These are phyloP conservation scores for Leucoagaricus sp. DNA, from an alignment of 1,284 basidiomycete species.

Conservation along the genomic window DNA sequence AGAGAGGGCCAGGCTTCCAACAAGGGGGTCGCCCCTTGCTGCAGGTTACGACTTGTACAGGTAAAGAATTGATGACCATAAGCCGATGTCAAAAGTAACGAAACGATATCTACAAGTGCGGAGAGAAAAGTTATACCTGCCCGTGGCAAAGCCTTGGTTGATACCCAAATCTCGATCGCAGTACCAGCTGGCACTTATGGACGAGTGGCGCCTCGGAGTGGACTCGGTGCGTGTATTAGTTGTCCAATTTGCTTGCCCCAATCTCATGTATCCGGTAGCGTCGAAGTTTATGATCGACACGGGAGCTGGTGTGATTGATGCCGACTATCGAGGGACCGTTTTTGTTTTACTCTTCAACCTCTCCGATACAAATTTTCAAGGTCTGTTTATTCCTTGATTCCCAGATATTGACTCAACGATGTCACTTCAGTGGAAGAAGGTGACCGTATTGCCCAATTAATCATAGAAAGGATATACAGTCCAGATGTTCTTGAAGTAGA, in stretches of 20 bases:
- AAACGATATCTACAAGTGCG: slow-evolving; percentile 51
- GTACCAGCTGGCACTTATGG: slow-evolving; percentile 94
- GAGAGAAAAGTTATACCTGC: slow-evolving; percentile 81
- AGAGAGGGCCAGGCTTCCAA: slow-evolving; percentile 83
- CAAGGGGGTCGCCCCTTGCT: slow-evolving; percentile 81
- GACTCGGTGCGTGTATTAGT: slow-evolving; percentile 72
- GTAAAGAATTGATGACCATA: slow-evolving; percentile 44
- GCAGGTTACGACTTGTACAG: slow-evolving; percentile 97
- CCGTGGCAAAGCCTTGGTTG: slow-evolving; percentile 85
- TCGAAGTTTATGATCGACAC: slow-evolving; percentile 97
- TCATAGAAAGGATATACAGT: slow-evolving; percentile 89
- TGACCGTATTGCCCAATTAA: slow-evolving; percentile 93
- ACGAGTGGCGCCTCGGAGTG: slow-evolving; percentile 92
- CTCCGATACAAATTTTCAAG: slow-evolving; percentile 85
- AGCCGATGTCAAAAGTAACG: too few relatives aligned
- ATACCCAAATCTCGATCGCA: slow-evolving; percentile 90
- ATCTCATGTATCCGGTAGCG: slow-evolving; percentile 48
- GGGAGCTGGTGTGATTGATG: slow-evolving; percentile 95
- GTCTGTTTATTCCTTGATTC: slow-evolving; percentile 32
- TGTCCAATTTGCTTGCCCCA: neutral
- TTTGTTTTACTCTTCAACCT: slow-evolving; percentile 97
- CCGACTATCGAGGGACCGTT: slow-evolving; percentile 92
- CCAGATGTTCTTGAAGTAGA: slow-evolving; percentile 87
- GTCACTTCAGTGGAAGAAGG: slow-evolving; percentile 76
- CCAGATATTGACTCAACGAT: neutral